Conservation (phyloP, 2,329 filamentous ascomycete genomes). For the Ophiocordyceps unilateralis region DNA sequence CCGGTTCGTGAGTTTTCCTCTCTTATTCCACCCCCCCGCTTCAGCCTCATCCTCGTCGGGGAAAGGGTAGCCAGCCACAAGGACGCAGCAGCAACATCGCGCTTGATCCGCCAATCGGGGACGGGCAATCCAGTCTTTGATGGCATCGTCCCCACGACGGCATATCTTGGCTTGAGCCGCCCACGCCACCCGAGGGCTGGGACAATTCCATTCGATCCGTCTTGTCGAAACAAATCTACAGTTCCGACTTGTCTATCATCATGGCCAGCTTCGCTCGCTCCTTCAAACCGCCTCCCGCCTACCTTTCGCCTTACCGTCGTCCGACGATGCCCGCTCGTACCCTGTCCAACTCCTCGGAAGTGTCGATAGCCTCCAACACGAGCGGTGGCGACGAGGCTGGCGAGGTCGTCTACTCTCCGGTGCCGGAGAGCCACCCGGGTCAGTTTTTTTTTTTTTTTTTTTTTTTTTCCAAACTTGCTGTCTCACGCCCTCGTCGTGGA, state of each 20-base stretch:
- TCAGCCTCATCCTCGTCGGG: too few species aligned
- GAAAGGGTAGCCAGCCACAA: background rate
- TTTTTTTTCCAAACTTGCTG: background rate
- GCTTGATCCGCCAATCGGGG: too few species aligned
- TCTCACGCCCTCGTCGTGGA: background rate
- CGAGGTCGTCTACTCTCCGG: constrained; percentile 12
- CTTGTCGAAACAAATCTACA: too few species aligned
- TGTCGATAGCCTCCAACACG: constrained; percentile 16
- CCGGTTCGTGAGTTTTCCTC: background rate
- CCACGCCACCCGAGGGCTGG: too few species aligned
- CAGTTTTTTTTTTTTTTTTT: background rate
- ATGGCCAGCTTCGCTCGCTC: constrained; percentile 34
- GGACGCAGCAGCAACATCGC: background rate
- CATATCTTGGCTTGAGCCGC: too few species aligned
- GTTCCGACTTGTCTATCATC: too few species aligned
- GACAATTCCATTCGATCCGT: too few species aligned
- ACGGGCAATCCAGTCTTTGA: too few species aligned
- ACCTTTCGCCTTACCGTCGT: constrained; percentile 24
- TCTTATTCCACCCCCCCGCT: background rate
- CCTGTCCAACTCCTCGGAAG: constrained; percentile 29
- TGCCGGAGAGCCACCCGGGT: constrained; percentile 11
- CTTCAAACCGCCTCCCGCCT: constrained; percentile 27
- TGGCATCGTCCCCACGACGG: too few species aligned
- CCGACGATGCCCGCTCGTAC: constrained; percentile 25
- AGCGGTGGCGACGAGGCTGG: constrained; percentile 13